Evolutionary conservation across 352 stramenopile genomes (phyloP), one percentile per base, ranked within the genome.

Genomic region (Phytopythium kandeliae): DNA sequence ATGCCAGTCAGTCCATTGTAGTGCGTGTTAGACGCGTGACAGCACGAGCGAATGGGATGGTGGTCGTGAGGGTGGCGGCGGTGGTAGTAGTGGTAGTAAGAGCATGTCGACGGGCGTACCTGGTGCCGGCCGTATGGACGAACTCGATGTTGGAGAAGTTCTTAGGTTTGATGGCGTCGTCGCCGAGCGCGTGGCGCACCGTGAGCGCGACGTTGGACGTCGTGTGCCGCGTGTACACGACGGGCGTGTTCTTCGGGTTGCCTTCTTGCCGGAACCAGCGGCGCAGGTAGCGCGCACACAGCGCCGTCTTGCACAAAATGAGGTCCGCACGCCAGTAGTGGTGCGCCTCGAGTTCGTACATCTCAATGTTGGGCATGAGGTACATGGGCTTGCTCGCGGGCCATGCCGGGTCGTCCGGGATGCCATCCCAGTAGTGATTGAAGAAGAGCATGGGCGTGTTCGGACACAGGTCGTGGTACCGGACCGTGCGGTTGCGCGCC

Each of bases 1-100:
- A 86, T 85, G 41, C 79, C 63, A 25, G 68, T 78, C n/a, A n/a
- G n/a, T n/a, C n/a, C n/a, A n/a, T n/a, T n/a, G n/a, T n/a, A n/a
- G n/a, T n/a, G n/a, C n/a, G n/a, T n/a, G n/a, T n/a, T n/a, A n/a
- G n/a, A n/a, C n/a, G n/a, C n/a, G n/a, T n/a, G n/a, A n/a, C n/a
- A n/a, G n/a, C n/a, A n/a, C n/a, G n/a, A n/a, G n/a, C n/a, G n/a
- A n/a, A n/a, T n/a, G n/a, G n/a, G n/a, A n/a, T n/a, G n/a, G n/a
- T n/a, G n/a, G n/a, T n/a, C n/a, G n/a, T n/a, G n/a, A n/a, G n/a
- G n/a, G n/a, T n/a, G n/a, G n/a, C n/a, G n/a, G n/a, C n/a, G n/a
- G 62, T 89, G 69, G 34, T 69, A 74, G 43, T 81, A 72, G 53
- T 84, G 86, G 51, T 82, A 74, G 54, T 85, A 69, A n/a, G n/a